Base-by-base conservation (phyloP, 129 eudicot genomes). In the Escallonia rubra region DNA sequence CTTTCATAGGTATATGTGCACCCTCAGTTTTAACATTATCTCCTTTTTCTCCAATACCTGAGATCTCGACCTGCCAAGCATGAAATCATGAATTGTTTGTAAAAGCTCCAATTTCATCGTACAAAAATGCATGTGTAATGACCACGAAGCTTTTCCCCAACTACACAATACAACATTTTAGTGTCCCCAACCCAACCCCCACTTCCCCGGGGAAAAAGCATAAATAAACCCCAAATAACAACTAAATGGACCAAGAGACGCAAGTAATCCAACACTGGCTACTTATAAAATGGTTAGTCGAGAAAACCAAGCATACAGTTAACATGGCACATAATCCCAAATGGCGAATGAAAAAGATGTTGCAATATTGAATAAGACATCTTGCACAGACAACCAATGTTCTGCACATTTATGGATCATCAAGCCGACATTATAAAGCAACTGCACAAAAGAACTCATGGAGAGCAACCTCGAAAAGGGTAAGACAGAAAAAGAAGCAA, bases 1-100 rank as follows among this genome's bases (percentile, higher is more conserved):
- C 85, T 79, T 89, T 93, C 78, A 62, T 72, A 6, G 92, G 88
- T 51, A 74, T 48, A 70, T 9, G 78, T 48, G 68, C 54, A 68
- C n/a, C 65, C 52, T 78, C 90, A 8, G 84, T 43, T 74, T 79
- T 87, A 8, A 79, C 57, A 55, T 74, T 81, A 3, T 78, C 80
- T 50, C 76, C 87, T 59, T 79, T 77, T 12, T 73, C 87, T 51
- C 81, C 92, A 41, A 74, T 72, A 54, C 92, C 97, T 63, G 87
- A 80, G 77, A 91, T 96, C 56, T 91, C 95, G 68, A 90, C 91
- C 96, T 89, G 81, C 57, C 57, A 58, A 62, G 13, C 68, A 73
- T 23, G 64, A 57, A 74, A 43, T 48, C 67, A 44, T 48, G 13
- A 13, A 53, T 41, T 34, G 59, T 5, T 53, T 23, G 34, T 23